phyloP scores from a whole-genome alignment of 208 protist genomes.

The Naegleria lovaniensis region DNA sequence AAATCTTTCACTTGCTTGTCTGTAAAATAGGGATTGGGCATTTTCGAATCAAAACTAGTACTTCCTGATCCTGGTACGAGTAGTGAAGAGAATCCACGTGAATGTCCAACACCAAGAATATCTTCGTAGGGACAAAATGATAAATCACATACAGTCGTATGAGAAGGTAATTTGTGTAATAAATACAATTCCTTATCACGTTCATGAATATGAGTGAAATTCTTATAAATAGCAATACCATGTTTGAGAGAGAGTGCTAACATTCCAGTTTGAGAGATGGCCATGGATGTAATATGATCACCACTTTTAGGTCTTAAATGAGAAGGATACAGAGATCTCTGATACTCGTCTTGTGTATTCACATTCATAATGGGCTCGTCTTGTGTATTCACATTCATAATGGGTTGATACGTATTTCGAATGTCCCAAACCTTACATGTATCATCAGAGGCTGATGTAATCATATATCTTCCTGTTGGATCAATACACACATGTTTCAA shows the following conservation, averaged over 20 bases:
- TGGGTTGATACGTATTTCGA: conserved; percentile 44
- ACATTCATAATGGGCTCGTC: too few species aligned
- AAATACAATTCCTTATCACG: neutral
- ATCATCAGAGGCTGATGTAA: conserved; percentile 62
- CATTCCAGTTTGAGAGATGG: conserved; percentile 25
- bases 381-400: too few species aligned
- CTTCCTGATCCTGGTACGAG: conserved; percentile 31
- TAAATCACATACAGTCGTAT: neutral
- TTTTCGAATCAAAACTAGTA: conserved; percentile 25
- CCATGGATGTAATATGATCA: neutral
- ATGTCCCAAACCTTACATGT: conserved; percentile 73
- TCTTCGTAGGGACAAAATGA: conserved; percentile 29
- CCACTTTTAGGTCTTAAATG: neutral
- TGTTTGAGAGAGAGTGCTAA: neutral
- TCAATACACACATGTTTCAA: conserved; percentile 34
- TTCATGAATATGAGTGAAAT: neutral
- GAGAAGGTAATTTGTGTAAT: neutral
- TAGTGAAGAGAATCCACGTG: neutral
- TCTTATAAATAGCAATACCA: neutral
- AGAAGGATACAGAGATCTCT: too few species aligned
- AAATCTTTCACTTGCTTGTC: conserved; percentile 9
- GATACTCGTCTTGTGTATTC: neutral
- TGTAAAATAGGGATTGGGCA: conserved; percentile 34
- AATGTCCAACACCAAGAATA: conserved; percentile 19
- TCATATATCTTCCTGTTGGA: conserved; percentile 53